Evolutionary conservation across 1,139 yeast species (phyloP).

Genomic region (Yamadazyma mexicana): DNA sequence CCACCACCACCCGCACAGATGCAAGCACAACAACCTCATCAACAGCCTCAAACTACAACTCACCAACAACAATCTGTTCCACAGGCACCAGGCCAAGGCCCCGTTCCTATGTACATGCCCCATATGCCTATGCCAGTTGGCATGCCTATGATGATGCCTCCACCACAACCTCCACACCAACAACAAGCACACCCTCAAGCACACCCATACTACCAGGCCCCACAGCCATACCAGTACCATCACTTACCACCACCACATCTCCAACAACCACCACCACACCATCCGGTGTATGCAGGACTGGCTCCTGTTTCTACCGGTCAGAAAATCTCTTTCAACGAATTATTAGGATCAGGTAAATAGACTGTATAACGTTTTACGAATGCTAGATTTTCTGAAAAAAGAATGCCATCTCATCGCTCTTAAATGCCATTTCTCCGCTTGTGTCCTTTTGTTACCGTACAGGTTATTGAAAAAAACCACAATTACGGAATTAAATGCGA

Average conservation of each 20-base stretch:
- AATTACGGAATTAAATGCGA: no score
- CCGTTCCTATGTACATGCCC: neutral
- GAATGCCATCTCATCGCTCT: no score
- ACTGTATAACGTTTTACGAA: conserved; percentile 2
- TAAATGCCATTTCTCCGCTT: no score
- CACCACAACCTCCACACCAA: neutral
- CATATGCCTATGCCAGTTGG: neutral
- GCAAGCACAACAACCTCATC: no score
- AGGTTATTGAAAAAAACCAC: no score
- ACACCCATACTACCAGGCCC: neutral
- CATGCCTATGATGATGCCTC: conserved; percentile 2
- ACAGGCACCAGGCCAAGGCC: neutral
- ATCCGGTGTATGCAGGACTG: conserved; percentile 4
- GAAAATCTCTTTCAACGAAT: conserved; percentile 42
- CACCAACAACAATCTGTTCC: no score
- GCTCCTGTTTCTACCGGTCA: conserved; percentile 32
- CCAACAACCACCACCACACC: neutral
- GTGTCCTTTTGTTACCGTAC: no score
- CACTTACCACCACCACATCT: conserved; percentile 1
- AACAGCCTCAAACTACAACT: no score
- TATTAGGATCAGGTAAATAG: conserved; percentile 36
- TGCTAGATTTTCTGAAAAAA: neutral
- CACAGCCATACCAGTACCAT: neutral
- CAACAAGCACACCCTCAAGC: neutral
- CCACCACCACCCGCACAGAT: conserved; percentile 2